Base-by-base conservation (phyloP, 371 early-diverging fungal genomes). In the Mycotypha africana region DNA sequence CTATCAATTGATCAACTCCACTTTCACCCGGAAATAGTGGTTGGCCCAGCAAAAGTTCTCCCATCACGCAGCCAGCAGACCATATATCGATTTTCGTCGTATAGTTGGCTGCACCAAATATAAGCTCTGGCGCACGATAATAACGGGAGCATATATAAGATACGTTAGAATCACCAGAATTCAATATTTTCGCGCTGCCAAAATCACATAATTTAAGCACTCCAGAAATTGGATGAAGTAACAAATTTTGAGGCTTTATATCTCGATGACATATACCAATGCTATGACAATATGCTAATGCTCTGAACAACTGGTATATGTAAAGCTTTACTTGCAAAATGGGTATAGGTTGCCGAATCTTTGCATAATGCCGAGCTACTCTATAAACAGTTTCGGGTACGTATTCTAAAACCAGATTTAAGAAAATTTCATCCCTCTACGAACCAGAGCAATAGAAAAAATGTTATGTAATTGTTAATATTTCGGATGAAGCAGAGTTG, bases 161-260 rank as follows among this genome's bases (percentile, higher is more conserved):
- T 40, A 95, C 93, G 66, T 97, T 97, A 15, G 88, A 88, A 53
- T 93, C 94, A 42, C 90, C 93, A 10, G 82, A 79, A 6, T 88
- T 76, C 35, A 98, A 74, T 16, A 89, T 81, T 67, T 97, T 99
- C 38, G 98, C 98, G 51, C 86, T 85, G 39, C 99, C 99, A 78
- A 99, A 95, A 73, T 99, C 99, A 67, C 98, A 96, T 34, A 99
- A 78, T 70, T 98, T 98, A 45, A 97, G 70, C 23, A 92, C 77
- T 35, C 94, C 94, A 7, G 84, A 81, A 25, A 69, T 51, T 41
- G 91, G 89, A 67, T 97, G 86, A 33, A 99, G 80, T 31, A 98
- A 82, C 61, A 99, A 71, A 68, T 99, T 99, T 67, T 98, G 98
- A 35, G 99, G 99, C 72, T 99, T 99, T 67, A 99, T 95, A 67